Percentiles rank a stretch among this genome's conserved stretches.
Evolutionary conservation across 148 eudicot species (phyloP).

Genomic region (Rhododendron mucronatum): DNA sequence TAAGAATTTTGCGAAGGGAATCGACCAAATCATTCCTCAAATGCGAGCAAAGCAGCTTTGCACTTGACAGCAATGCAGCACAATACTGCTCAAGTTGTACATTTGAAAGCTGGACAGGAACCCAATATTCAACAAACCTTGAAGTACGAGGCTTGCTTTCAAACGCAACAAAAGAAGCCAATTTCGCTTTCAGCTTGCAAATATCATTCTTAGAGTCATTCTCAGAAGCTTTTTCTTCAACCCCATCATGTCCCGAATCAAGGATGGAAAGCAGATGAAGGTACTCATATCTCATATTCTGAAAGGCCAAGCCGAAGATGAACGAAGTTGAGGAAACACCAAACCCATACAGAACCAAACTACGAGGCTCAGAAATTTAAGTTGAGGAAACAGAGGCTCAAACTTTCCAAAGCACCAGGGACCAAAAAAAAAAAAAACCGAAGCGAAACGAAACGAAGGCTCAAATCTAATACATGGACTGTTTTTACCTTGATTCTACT

Average conservation of each 20-base stretch:
- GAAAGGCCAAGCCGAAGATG: slow-evolving; percentile 19
- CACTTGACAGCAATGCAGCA: slow-evolving; percentile 43
- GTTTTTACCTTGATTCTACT: slow-evolving; percentile 36
- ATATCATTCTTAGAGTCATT: slow-evolving; percentile 19
- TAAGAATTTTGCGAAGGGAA: slow-evolving; percentile 50
- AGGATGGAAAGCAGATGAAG: slow-evolving; percentile 42
- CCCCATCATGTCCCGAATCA: slow-evolving; percentile 24
- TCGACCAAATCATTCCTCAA: slow-evolving; percentile 34
- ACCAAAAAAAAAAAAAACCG: too few relatives aligned
- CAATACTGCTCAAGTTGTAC: slow-evolving; percentile 78
- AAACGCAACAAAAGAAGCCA: slow-evolving; percentile 35
- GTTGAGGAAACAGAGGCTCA: neutral
- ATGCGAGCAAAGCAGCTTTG: slow-evolving; percentile 36
- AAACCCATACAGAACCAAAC: neutral
- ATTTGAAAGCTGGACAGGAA: slow-evolving; percentile 66
- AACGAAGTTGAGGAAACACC: neutral
- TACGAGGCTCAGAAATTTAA: neutral
- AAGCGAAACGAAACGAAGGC: neutral
- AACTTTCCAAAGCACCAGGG: neutral
- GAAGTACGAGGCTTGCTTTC: slow-evolving; percentile 24
- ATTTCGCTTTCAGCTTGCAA: slow-evolving; percentile 33
- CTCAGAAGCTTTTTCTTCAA: slow-evolving; percentile 11
- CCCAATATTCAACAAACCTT: slow-evolving; percentile 69
- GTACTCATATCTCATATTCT: slow-evolving; percentile 40
- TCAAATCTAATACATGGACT: neutral